A percentile compares a stretch with the other conserved stretches of the same genome.
phyloP scores from a whole-genome alignment of 176 grass and related monocot genomes.

The Triticum dicoccoides region DNA sequence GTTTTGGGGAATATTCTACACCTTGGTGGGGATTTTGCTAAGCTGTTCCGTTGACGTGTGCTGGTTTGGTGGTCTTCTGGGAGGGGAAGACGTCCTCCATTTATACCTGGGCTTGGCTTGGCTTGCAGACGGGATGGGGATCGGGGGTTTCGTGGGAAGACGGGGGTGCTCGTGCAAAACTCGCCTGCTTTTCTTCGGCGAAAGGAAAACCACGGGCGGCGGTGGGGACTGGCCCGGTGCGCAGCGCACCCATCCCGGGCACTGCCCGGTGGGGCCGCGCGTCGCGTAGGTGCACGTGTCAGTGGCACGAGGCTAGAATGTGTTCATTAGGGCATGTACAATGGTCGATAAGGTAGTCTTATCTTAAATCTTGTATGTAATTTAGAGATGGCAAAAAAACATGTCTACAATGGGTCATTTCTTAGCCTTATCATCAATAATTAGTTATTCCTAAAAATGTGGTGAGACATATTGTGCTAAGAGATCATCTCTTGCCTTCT shows the following conservation, averaged over 20 bases:
- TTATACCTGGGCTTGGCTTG: slow-evolving; percentile 33
- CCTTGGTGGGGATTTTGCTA: background rate
- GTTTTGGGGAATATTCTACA: slow-evolving; percentile 6
- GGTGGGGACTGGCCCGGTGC: background rate
- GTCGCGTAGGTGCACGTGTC: background rate
- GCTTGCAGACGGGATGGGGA: background rate
- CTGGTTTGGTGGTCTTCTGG: background rate
- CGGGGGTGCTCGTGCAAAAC: background rate
- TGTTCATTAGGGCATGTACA: background rate
- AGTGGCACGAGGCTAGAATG: background rate
- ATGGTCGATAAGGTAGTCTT: too few species aligned
- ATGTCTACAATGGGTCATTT: too few species aligned
- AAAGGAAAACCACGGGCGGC: slow-evolving; percentile 32
- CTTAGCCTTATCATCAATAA: too few species aligned
- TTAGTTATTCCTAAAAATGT: too few species aligned
- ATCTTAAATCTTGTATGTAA: too few species aligned
- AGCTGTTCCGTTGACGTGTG: slow-evolving; percentile 32
- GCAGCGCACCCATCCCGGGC: background rate
- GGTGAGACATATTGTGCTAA: too few species aligned
- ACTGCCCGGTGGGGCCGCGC: background rate
- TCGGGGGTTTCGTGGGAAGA: background rate
- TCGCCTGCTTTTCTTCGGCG: background rate
- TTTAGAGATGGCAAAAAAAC: too few species aligned
- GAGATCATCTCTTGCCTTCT: too few species aligned
- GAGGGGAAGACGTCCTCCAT: slow-evolving; percentile 5